These are phyloP conservation scores for Wickerhamomyces hampshirensis DNA, from an alignment of 805 yeast species.

Conservation along the genomic window DNA sequence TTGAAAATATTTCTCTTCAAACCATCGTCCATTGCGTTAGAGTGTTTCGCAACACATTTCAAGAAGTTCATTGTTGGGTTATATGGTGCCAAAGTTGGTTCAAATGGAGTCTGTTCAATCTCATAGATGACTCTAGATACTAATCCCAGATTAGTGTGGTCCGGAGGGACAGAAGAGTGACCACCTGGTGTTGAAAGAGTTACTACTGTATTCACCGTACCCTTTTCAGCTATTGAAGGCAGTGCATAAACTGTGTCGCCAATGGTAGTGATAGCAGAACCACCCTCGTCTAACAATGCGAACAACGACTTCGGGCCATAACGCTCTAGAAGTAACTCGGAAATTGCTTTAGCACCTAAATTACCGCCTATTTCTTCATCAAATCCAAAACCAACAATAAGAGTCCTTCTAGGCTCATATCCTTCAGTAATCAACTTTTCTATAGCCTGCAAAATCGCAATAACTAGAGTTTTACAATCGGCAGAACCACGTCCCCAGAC, in stretches of 20 bases:
- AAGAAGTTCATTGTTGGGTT: conserved; percentile 51
- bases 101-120: conserved; percentile 51
- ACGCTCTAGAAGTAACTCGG: conserved; percentile 2
- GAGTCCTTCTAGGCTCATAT: conserved; percentile 51
- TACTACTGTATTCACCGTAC: conserved; percentile 47
- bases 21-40: neutral
- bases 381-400: conserved; percentile 63
- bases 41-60: conserved; percentile 51
- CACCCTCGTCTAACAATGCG: conserved; percentile 68
- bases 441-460: conserved; percentile 59
- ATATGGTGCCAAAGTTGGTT: conserved; percentile 35
- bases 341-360: conserved; percentile 44
- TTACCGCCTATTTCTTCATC: conserved; percentile 70
- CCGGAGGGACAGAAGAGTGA: conserved; percentile 65
- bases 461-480: conserved; percentile 67
- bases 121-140: conserved; percentile 44
- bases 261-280: conserved; percentile 2
- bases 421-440: conserved; percentile 46
- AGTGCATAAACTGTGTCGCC: conserved; percentile 39
- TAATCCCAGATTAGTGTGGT: conserved; percentile 67
- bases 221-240: conserved; percentile 58
- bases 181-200: conserved; percentile 60
- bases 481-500: conserved; percentile 73
- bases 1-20: conserved; percentile 29
- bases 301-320: conserved; percentile 44